Evolutionary conservation across 2,329 filamentous ascomycete species (phyloP), one percentile per base, ranked within the genome.

Genomic region (Neurospora crassa): DNA sequence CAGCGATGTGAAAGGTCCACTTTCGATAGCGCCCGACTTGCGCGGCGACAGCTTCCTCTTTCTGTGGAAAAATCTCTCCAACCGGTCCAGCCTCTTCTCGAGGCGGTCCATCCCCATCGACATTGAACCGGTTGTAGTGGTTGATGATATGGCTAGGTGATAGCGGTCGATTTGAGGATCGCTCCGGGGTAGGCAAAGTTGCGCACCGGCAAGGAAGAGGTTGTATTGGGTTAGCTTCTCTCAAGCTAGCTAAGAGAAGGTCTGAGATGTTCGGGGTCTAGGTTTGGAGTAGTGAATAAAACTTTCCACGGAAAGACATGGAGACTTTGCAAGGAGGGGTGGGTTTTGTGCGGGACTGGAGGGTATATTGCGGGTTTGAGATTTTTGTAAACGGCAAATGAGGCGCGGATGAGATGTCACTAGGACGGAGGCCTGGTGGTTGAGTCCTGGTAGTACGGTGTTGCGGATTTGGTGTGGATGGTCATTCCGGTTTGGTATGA

Each of bases 41-140:
- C 42, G 70, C n/a, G 43, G 40, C 2, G 76, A 67, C 18, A 72
- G 74, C 45, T 77, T 72, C 73, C 77, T 82, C 76, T 77, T 82
- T 76, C 82, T 87, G 70, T 81, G 82, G 77, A 89, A 88, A 74
- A 88, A 80, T 75, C 81, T 82, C 79, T 88, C 86, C 67, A 88
- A 78, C 71, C 75, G 80, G 73, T 81, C 76, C 16, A 88, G 86
- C 74, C 87, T 81, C 76, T 81, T 83, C 79, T 88, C 86, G 42
- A 88, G 78, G 72, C 75, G 81, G 70, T 85, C 85, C 63, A 87
- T 79, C 14, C 84, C 80, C 75, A 81, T 83, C 70, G 84, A 81
- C 85, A 87, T 86, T 70, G 73, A 81, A 71, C 71, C 69, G 34
- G 41, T 41, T 67, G 69, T 20, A 20, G 11, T n/a, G n/a, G 20